Base-by-base conservation (phyloP, 179 eudicot genomes). In the Drosera spatulata region DNA sequence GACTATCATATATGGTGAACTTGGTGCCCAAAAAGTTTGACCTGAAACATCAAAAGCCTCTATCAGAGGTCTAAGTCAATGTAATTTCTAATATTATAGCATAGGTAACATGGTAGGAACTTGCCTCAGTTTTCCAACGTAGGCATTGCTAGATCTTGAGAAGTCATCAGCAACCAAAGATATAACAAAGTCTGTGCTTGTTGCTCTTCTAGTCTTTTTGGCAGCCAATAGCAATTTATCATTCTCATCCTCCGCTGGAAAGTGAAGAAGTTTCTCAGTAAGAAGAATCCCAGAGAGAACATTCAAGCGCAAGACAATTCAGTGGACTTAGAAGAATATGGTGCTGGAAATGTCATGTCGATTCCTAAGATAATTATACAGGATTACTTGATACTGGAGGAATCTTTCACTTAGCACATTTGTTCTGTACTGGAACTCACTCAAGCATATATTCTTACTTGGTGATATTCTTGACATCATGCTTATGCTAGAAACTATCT, bases 1-100 rank as follows among this genome's bases (percentile, higher is more conserved):
- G 93, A 71, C 86, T 81, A 60, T 90, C 97, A 61, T 78, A 85
- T 40, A 87, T 68, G 67, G 85, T 82, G 71, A 90, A 90, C 74
- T 90, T 90, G 64, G 95, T 87, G 41, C 97, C 95, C 12, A 90
- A 79, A 62, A 90, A 90, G 67, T 90, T 90, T 42, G 97, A 87
- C 80, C 97, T 90, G 83, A 50, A 71, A 53, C 22, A 39, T 41
- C 41, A n/a, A 22, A 22, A 22, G 33, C 33, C 33, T 22, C 12
- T 14, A 41, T 63, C 47, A 63, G 10, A 55, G 37, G 39, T 9
- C 6, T 40, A 58, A 4, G 5, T 7, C 46, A 58, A 11, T 38
- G 44, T 39, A 6, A 51, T 7, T 2, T 61, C 13, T 51, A 33
- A 48, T 9, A 45, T 45, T 6, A 22, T 22, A 0, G 33, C 33